phyloP scores from a whole-genome alignment of 345 rosid species.

The Chamaenerion angustifolium region DNA sequence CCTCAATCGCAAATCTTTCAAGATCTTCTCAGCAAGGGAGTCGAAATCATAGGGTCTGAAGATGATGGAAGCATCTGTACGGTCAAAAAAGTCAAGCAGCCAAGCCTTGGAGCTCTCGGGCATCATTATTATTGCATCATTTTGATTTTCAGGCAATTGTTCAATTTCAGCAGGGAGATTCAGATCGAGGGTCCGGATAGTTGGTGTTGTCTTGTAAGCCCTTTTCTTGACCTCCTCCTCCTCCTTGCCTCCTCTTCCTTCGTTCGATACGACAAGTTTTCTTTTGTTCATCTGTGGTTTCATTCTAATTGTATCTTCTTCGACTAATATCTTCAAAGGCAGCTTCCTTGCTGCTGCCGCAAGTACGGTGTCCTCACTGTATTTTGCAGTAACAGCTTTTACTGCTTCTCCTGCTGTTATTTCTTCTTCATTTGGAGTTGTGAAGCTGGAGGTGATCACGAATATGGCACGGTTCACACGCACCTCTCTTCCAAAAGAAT shows the following conservation, averaged over 20 bases:
- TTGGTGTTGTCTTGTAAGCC: conserved; percentile 15
- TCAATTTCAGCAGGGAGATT: conserved; percentile 60
- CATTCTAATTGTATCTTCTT: conserved; percentile 9
- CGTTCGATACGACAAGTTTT: conserved; percentile 26
- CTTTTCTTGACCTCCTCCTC: conserved; percentile 31
- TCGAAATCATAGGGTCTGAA: conserved; percentile 56
- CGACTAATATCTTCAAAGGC: conserved; percentile 35
- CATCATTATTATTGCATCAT: conserved; percentile 16
- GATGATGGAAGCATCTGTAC: conserved; percentile 13
- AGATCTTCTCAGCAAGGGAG: conserved; percentile 27
- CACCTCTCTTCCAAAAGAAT: conserved; percentile 57
- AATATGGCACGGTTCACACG: conserved; percentile 40
- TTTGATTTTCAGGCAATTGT: conserved; percentile 13
- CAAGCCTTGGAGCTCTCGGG: conserved; percentile 28
- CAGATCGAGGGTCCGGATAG: conserved; percentile 36
- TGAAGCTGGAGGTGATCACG: conserved; percentile 31
- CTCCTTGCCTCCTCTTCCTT: conserved; percentile 14
- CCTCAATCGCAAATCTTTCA: conserved; percentile 15
- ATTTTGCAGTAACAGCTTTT: conserved; percentile 5
- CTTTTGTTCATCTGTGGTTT: conserved; percentile 27
- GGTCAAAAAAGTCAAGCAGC: conserved; percentile 34
- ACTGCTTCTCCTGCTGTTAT: not conserved
- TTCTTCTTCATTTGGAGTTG: conserved; percentile 2
- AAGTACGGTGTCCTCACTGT: conserved; percentile 38
- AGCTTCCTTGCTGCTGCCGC: conserved; percentile 20